phyloP scores from a whole-genome alignment of 2,329 filamentous ascomycete genomes.

The Colletotrichum sp. region DNA sequence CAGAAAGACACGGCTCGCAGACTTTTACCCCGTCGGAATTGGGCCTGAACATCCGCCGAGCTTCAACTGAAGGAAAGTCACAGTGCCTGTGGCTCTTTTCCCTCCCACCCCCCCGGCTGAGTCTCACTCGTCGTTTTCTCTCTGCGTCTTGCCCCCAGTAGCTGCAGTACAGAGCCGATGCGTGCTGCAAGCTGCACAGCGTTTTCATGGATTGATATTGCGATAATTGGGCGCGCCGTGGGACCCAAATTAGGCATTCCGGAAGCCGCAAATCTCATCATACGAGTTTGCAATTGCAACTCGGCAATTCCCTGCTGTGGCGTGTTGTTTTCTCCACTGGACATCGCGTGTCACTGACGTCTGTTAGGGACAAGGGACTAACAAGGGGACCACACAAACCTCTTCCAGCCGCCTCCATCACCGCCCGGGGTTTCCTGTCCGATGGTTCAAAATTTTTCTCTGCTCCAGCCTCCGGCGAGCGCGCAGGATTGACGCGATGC shows the following conservation, averaged over 20 bases:
- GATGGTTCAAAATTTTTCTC: not conserved
- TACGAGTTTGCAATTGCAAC: constrained; percentile 18
- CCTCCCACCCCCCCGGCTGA: not conserved
- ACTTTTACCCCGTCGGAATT: not conserved
- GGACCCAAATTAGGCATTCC: not conserved
- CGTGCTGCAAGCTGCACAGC: not conserved
- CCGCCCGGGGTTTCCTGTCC: not conserved
- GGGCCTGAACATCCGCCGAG: not conserved
- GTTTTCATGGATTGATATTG: not conserved
- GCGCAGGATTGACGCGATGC: not conserved
- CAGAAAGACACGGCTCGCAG: not conserved
- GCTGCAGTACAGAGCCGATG: not conserved
- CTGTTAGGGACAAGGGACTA: constrained; percentile 5
- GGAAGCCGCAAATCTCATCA: constrained; percentile 14
- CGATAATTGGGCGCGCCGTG: not conserved
- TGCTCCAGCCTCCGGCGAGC: not conserved
- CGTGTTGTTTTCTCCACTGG: constrained; percentile 4
- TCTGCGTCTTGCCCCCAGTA: not conserved
- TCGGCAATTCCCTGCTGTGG: constrained; percentile 18
- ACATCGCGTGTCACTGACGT: constrained; percentile 19
- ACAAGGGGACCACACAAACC: not conserved
- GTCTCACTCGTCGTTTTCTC: not conserved
- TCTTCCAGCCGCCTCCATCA: not conserved
- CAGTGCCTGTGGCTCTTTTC: not conserved
- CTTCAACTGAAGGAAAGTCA: not conserved